Conservation (phyloP, 768 basidiomycete species). For the Cystofilobasidium bisporidii region DNA sequence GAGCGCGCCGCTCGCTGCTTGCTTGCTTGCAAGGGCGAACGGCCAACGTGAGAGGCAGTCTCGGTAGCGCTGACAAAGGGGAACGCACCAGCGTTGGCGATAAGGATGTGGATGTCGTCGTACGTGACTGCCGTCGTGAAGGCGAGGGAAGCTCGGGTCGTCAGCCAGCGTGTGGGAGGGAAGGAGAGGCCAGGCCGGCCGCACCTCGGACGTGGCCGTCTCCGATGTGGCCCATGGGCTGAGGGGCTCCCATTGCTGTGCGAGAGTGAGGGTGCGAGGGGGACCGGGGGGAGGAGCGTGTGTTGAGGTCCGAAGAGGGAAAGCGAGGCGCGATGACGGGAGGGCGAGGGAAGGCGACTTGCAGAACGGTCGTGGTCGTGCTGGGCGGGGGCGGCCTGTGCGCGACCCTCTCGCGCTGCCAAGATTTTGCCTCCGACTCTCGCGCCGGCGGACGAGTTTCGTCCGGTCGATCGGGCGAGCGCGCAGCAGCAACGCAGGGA, state of each 20-base stretch:
- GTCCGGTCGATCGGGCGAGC: too few relatives aligned
- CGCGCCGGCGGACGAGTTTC: too few relatives aligned
- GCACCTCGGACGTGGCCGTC: constrained; percentile 25
- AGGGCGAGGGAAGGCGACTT: not conserved
- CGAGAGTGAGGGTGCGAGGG: not conserved
- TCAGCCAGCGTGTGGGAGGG: not conserved
- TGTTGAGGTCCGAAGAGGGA: too few relatives aligned
- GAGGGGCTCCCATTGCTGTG: constrained; percentile 3
- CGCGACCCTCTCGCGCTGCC: not conserved
- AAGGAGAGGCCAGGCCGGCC: not conserved
- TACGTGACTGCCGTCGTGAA: constrained; percentile 21
- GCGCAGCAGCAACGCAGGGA: too few relatives aligned
- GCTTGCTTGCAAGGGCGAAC: not conserved
- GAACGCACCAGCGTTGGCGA: constrained; percentile 9
- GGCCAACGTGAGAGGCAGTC: too few relatives aligned
- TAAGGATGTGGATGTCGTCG: constrained; percentile 28
- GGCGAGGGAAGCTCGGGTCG: too few relatives aligned
- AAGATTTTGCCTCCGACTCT: too few relatives aligned
- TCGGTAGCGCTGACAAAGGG: not conserved
- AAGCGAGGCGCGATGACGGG: not conserved
- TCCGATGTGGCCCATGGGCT: constrained; percentile 16
- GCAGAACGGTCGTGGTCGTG: too few relatives aligned
- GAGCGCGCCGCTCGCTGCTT: not conserved
- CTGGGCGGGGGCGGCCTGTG: too few relatives aligned
- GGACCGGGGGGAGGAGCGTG: too few relatives aligned